A percentile compares a stretch with the other conserved stretches of the same genome.
phyloP scores from a whole-genome alignment of 1,139 yeast species.

The Suhomyces guaymorum region DNA sequence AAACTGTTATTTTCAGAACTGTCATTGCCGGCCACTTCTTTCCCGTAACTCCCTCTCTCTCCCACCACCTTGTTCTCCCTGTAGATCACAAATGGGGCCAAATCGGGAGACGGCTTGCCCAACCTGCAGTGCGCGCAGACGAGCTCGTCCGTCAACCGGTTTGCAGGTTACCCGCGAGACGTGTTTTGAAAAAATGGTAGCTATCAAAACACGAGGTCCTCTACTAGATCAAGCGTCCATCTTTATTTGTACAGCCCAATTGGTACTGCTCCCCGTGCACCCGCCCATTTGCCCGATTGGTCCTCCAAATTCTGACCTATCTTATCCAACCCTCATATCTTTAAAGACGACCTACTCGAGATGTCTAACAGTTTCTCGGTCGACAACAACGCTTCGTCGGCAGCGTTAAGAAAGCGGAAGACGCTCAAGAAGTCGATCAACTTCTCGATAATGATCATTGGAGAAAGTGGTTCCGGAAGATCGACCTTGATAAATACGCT shows the following conservation, averaged over 20 bases:
- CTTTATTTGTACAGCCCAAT: too few species aligned
- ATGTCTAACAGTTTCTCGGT: constrained; percentile 19
- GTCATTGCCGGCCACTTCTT: too few species aligned
- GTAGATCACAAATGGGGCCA: too few species aligned
- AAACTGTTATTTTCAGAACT: too few species aligned
- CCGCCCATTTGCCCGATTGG: too few species aligned
- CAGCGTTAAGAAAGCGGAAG: constrained; percentile 55
- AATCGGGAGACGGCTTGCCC: too few species aligned
- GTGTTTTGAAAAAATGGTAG: constrained; percentile 12
- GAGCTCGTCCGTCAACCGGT: constrained; percentile 8
- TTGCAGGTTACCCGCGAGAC: constrained; percentile 12
- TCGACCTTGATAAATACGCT: constrained; percentile 63
- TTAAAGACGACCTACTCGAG: too few species aligned
- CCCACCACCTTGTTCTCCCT: too few species aligned
- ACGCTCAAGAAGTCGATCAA: constrained; percentile 55
- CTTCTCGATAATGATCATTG: constrained; percentile 60
- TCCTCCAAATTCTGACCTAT: too few species aligned
- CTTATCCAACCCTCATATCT: too few species aligned
- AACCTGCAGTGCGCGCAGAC: constrained; percentile 5
- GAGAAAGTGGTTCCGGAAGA: constrained; percentile 63
- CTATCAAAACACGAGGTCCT: constrained; percentile 11
- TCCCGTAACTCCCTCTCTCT: too few species aligned
- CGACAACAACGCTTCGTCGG: constrained; percentile 21
- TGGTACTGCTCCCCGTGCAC: not conserved
- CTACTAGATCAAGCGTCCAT: not conserved